A percentile compares a stretch with the other conserved stretches of the same genome.
Conservation (phyloP, 2,329 filamentous ascomycete genomes). For the Fusarium pseudograminearum region DNA sequence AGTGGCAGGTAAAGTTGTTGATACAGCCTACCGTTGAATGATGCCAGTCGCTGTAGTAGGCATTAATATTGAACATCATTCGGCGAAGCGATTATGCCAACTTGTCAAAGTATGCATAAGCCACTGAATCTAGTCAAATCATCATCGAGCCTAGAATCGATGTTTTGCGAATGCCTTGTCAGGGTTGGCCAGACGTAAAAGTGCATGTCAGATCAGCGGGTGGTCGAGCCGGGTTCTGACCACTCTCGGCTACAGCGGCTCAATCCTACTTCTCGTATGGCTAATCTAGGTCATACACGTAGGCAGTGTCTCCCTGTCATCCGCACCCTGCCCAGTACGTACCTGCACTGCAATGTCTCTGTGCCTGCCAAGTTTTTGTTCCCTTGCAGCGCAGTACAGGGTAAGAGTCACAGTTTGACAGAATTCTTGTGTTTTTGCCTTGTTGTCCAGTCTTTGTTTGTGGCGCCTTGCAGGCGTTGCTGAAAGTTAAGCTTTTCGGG, state of each 20-base stretch:
- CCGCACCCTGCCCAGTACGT: background rate
- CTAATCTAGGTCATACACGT: constrained; percentile 8
- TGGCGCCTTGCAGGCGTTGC: background rate
- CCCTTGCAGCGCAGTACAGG: background rate
- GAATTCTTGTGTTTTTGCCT: background rate
- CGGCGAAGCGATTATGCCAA: background rate
- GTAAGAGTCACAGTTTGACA: background rate
- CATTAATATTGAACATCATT: background rate
- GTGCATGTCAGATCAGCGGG: constrained; percentile 12
- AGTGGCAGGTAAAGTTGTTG: background rate
- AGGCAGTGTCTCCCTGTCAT: background rate
- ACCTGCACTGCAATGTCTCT: background rate
- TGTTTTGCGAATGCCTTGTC: background rate
- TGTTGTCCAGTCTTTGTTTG: background rate
- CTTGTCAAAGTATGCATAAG: background rate
- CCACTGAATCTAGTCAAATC: background rate
- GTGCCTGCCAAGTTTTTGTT: constrained; percentile 7
- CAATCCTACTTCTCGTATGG: constrained; percentile 30
- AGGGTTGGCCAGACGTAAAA: background rate
- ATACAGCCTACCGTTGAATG: background rate
- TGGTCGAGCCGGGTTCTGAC: constrained; percentile 1
- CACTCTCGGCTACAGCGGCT: constrained; percentile 27
- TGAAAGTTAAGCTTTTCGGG: background rate
- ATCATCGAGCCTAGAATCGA: background rate
- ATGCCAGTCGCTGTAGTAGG: background rate